Evolutionary conservation across 140 eudicot species (phyloP).

Genomic region (Cichorium intybus): DNA sequence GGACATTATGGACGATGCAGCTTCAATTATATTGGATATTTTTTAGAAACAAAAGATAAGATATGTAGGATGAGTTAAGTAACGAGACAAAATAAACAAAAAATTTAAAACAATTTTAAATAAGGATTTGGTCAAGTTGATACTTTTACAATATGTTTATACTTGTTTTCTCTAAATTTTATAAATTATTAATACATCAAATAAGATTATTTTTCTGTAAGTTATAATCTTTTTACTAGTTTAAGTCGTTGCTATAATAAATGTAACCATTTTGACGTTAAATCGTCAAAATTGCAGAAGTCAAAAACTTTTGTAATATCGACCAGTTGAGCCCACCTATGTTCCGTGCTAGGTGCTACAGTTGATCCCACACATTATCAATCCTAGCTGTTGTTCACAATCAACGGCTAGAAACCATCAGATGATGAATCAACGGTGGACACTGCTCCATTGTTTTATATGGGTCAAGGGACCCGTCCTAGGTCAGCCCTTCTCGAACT

Average conservation of each 20-base stretch:
- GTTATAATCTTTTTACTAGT: not conserved
- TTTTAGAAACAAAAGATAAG: too few species aligned
- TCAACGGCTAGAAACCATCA: conserved; percentile 24
- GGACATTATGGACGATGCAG: not conserved
- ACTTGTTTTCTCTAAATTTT: not conserved
- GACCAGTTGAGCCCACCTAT: conserved; percentile 3
- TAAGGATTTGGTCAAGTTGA: not conserved
- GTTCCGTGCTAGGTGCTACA: not conserved
- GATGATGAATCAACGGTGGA: conserved; percentile 23
- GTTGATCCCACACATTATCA: conserved; percentile 13
- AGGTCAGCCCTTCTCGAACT: conserved; percentile 27
- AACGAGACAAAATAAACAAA: too few species aligned
- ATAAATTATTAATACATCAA: not conserved
- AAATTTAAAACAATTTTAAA: too few species aligned
- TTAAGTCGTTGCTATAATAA: not conserved
- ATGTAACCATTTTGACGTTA: not conserved
- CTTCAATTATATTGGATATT: too few species aligned
- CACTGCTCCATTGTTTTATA: not conserved
- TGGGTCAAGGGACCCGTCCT: conserved; percentile 5
- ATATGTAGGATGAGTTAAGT: too few species aligned
- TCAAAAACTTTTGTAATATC: not conserved
- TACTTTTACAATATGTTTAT: not conserved
- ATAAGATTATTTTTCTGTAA: not conserved
- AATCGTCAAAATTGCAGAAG: not conserved
- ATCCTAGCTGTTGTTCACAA: conserved; percentile 21